Base-by-base conservation (phyloP, 2,329 filamentous ascomycete genomes). In the Gaeumannomyces sp. region DNA sequence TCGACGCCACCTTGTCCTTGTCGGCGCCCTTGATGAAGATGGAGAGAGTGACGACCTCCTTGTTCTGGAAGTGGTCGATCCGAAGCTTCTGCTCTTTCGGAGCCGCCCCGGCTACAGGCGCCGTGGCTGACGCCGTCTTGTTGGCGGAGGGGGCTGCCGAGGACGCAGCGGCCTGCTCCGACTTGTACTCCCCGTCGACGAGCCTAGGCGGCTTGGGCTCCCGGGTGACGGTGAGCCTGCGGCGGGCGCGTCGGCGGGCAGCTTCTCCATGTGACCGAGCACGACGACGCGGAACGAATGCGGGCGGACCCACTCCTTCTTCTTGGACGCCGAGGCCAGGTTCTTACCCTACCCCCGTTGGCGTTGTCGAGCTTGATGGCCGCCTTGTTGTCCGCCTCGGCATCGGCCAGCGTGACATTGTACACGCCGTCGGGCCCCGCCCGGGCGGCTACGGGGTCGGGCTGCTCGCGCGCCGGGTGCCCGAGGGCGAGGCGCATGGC, bases 361-460 rank as follows among this genome's bases (percentile, higher is more conserved):
- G 64, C 45, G 19, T 68, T 61, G 35, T 60, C n/a, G 4, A 59
- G 31, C 1, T 62, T 58, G 4, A 4, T 68, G 61, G 19, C 31
- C 27, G 29, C 27, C 59, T 68, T 66, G 53, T 70, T 67, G 38
- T 69, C 68, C 56, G 2, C 69, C 22, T 70, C 66, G 3, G 74
- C 70, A 22, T 79, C 76, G 5, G 70, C 72, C 16, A 68, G 68
- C 0, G 76, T 81, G 25, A 76, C 76, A 0, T 68, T 77, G 74
- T 85, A 86, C 66, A 79, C 77, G 2, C 84, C 84, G 1, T 78
- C 70, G 4, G 71, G 74, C 69, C 84, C 79, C 4, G 80, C 76
- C 1, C 74, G 73, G 6, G 70, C 69, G 31, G 72, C 69, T 60
- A 79, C 77, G 4, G 73, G 74, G 56, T 79, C 78, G 19, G 45